Base-by-base conservation (phyloP, 202 grass and related monocot species). In the Cymbopogon flexuosus region DNA sequence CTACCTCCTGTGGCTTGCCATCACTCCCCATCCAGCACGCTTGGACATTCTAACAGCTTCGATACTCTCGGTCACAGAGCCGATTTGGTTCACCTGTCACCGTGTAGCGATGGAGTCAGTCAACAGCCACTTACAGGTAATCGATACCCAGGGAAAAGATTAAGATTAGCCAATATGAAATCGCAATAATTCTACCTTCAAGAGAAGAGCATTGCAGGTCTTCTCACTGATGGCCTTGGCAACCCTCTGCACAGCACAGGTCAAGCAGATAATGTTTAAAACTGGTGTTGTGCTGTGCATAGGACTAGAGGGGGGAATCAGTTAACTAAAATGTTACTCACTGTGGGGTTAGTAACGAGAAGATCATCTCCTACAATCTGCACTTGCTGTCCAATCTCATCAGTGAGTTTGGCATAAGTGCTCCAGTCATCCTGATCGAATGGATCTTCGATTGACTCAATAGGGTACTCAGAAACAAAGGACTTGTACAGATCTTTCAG, bases 301-400 rank as follows among this genome's bases (percentile, higher is more conserved):
- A 5, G 36, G 61, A 2, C 83, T 58, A 58, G 40, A 14, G 29
- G 19, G 19, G 24, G 62, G 12, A 11, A 11, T 74, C 35, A 70
- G 18, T 35, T 70, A 33, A 24, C 11, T 1, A n/a, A 30, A 51
- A 11, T 65, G 41, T 16, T 51, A 84, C 83, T 93, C 84, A 97
- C 95, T 7, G 88, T 97, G 31, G 92, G 92, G 33, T 97, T 97
- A 19, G 94, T 97, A 57, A 97, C 94, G 61, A 97, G 94, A 59
- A 97, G 94, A 75, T 97, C 92, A 81, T 97, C 94, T 12, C 92
- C 94, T 18, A 97, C 94, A 79, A 97, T 94, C 86, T 97, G 94
- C 63, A 97, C 90, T 46, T 87, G 16, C 69, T 91, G 62, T 35
- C 91, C 94, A 81, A 94, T 89, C 82, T 97, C 94, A 4, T 84